A percentile compares a stretch with the other conserved stretches of the same genome.
These are phyloP conservation scores for Cryphonectria radicalis DNA, from an alignment of 2,329 filamentous ascomycete genomes.

Conservation along the genomic window DNA sequence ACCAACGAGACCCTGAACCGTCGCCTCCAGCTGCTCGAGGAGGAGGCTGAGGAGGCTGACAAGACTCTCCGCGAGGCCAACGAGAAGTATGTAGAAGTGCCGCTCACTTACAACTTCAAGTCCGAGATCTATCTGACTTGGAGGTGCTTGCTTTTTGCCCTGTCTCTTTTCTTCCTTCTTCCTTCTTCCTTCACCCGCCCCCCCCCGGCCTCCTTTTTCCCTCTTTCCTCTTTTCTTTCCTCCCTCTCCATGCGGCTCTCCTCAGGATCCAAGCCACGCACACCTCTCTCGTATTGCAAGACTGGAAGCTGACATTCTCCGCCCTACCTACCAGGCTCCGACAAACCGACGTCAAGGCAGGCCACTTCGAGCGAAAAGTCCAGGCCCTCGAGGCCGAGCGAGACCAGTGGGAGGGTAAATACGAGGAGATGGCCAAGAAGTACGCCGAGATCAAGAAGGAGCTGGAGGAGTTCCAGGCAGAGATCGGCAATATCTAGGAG, in stretches of 20 bases:
- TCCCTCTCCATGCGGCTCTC: not conserved
- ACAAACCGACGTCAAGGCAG: slow-evolving; percentile 98
- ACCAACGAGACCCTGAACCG: slow-evolving; percentile 92
- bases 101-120: slow-evolving; percentile 31
- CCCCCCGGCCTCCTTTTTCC: not conserved
- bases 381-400: slow-evolving; percentile 91
- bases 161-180: slow-evolving; percentile 13
- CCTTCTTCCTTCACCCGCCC: not conserved
- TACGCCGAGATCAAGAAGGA: slow-evolving; percentile 84
- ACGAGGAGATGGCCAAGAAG: slow-evolving; percentile 96
- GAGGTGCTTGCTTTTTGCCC: slow-evolving; percentile 30
- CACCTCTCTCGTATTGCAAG: too few species aligned
- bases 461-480: slow-evolving; percentile 84
- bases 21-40: slow-evolving; percentile 93
- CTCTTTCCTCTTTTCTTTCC: not conserved
- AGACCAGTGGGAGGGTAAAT: slow-evolving; percentile 96
- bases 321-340: slow-evolving; percentile 69
- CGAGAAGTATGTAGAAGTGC: slow-evolving; percentile 78
- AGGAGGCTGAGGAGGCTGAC: slow-evolving; percentile 96
- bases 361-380: slow-evolving; percentile 99
- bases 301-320: slow-evolving; percentile 27
- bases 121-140: slow-evolving; percentile 30
- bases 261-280: slow-evolving; percentile 12
- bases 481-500: slow-evolving; percentile 88
- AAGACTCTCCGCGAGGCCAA: slow-evolving; percentile 96